Conservation (phyloP, 257 asterid genomes). For the Leptodermis oblonga region DNA sequence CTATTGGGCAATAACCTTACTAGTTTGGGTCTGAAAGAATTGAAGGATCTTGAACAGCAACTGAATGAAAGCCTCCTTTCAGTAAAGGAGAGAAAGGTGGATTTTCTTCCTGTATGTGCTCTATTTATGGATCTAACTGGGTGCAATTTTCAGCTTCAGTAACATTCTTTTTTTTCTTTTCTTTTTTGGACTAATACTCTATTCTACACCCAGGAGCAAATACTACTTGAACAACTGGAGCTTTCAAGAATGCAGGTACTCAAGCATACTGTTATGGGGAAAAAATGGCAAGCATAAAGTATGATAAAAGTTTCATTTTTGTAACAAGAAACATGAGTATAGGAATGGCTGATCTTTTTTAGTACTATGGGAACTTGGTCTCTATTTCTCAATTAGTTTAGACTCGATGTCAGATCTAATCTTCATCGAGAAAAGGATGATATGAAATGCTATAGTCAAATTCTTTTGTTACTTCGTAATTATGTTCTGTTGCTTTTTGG, state of each 20-base stretch:
- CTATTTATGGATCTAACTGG: not conserved
- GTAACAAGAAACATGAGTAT: not conserved
- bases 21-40: constrained; percentile 45
- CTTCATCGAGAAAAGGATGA: not conserved
- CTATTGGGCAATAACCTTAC: constrained; percentile 33
- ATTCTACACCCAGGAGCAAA: constrained; percentile 42
- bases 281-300: not conserved
- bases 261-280: no score
- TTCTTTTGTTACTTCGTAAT: not conserved
- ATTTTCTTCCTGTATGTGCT: constrained; percentile 1
- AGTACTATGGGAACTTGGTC: not conserved
- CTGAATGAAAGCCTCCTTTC: constrained; percentile 50
- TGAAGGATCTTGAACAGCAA: constrained; percentile 52
- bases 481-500: not conserved
- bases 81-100: constrained; percentile 67
- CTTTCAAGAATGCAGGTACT: constrained; percentile 42
- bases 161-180: constrained; percentile 14
- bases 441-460: not conserved
- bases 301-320: not conserved
- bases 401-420: not conserved
- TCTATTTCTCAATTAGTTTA: not conserved
- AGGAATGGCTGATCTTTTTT: not conserved
- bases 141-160: not conserved
- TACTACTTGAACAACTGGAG: constrained; percentile 45
- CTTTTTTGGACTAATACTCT: constrained; percentile 18